Conservation (phyloP, 768 basidiomycete genomes). For the Leucosporidium creatinivorum region DNA sequence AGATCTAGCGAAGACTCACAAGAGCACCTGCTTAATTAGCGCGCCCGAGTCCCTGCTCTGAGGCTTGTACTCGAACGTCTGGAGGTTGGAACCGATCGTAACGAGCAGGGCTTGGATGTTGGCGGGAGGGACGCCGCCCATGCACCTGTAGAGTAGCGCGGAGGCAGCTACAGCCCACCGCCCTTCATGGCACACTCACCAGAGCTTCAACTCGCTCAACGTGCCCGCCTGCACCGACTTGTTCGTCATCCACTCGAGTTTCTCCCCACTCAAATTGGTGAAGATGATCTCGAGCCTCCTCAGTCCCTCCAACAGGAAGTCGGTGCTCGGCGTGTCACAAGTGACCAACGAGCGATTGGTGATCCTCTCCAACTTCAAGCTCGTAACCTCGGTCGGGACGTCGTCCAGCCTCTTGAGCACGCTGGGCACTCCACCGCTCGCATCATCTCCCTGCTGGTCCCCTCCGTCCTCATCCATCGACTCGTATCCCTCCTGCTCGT, state of each 20-base stretch:
- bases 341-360: neutral
- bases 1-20: too few relatives aligned
- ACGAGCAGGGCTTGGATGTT: too few relatives aligned
- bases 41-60: too few relatives aligned
- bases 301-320: constrained; percentile 14
- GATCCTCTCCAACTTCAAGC: constrained; percentile 4
- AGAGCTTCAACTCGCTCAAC: too few relatives aligned
- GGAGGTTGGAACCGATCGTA: too few relatives aligned
- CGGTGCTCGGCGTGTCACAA: neutral
- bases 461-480: neutral
- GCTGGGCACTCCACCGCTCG: neutral
- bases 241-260: too few relatives aligned
- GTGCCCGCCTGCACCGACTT: too few relatives aligned
- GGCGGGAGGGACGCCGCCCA: too few relatives aligned
- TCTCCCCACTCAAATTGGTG: neutral
- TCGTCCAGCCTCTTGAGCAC: neutral
- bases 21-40: too few relatives aligned
- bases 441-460: neutral
- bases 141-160: neutral
- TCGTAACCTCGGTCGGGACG: neutral
- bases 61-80: too few relatives aligned
- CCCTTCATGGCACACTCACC: too few relatives aligned
- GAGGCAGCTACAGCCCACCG: too few relatives aligned
- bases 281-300: neutral
- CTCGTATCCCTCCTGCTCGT: neutral